Percentiles rank a stretch among this genome's conserved stretches.
Evolutionary conservation across 495 filamentous ascomycete genomes (phyloP).

Genomic region (Penicillium samsonianum): DNA sequence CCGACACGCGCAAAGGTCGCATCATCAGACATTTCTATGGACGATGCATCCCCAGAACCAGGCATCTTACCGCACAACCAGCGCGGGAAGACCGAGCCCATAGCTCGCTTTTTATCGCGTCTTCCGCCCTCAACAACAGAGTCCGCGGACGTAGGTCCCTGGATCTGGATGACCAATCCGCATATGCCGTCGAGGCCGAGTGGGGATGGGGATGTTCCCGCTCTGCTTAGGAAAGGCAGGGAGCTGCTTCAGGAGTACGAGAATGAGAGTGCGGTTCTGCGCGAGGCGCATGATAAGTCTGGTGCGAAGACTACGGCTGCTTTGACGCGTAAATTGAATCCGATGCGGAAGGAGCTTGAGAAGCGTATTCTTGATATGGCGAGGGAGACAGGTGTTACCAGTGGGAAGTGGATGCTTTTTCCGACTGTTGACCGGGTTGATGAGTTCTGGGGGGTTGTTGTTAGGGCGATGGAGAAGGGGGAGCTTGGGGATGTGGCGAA

Average conservation of each 20-base stretch:
- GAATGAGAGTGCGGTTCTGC: constrained; percentile 36
- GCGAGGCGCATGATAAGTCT: constrained; percentile 40
- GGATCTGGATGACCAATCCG: constrained; percentile 70
- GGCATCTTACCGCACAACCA: constrained; percentile 48
- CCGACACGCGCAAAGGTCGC: neutral
- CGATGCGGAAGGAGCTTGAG: constrained; percentile 52
- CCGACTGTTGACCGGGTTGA: constrained; percentile 57
- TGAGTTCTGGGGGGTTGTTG: constrained; percentile 62
- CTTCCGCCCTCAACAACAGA: constrained; percentile 63
- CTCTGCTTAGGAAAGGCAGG: constrained; percentile 47
- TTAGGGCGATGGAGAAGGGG: constrained; percentile 60
- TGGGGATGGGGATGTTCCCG: constrained; percentile 40
- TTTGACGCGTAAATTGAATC: constrained; percentile 52
- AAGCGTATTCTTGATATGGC: constrained; percentile 59
- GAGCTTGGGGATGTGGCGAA: constrained; percentile 70
- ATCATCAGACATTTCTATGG: constrained; percentile 12
- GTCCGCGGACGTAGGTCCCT: constrained; percentile 43
- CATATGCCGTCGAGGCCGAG: constrained; percentile 24
- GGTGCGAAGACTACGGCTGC: constrained; percentile 36
- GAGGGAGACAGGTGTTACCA: constrained; percentile 50
- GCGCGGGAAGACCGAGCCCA: constrained; percentile 55
- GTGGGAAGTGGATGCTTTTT: constrained; percentile 91
- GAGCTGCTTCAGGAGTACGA: constrained; percentile 46
- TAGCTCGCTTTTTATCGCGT: constrained; percentile 62
- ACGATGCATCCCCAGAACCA: constrained; percentile 24